phyloP scores from a whole-genome alignment of 1,284 basidiomycete genomes.

The Irpex rosettiformis region DNA sequence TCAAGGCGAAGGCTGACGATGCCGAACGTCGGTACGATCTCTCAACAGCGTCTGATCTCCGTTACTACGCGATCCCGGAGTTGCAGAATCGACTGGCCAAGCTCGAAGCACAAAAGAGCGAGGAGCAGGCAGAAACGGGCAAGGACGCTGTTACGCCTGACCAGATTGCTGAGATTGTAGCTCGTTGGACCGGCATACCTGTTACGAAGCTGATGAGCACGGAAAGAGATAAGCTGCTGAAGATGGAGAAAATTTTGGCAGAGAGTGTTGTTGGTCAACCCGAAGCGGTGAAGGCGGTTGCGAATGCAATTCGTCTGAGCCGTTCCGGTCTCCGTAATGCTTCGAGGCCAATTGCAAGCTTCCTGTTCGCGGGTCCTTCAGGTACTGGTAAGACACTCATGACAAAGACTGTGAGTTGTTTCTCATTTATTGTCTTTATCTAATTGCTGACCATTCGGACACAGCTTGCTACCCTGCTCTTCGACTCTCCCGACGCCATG shows the following conservation, averaged over 20 bases:
- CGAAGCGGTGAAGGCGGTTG: slow-evolving; percentile 85
- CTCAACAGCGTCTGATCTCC: slow-evolving; percentile 84
- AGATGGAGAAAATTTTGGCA: slow-evolving; percentile 67
- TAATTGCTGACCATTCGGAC: slow-evolving; percentile 19
- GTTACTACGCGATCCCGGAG: slow-evolving; percentile 93
- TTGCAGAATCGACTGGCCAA: slow-evolving; percentile 73
- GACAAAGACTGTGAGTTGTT: slow-evolving; percentile 80
- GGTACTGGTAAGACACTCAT: slow-evolving; percentile 89
- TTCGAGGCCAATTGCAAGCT: slow-evolving; percentile 86
- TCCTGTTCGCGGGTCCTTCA: slow-evolving; percentile 91
- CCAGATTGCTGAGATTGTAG: slow-evolving; percentile 90
- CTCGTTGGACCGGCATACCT: slow-evolving; percentile 89
- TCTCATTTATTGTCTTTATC: background rate
- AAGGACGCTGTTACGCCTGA: slow-evolving; percentile 84
- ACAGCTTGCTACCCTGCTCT: slow-evolving; percentile 81
- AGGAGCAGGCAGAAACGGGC: slow-evolving; percentile 59
- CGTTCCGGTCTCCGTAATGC: slow-evolving; percentile 86
- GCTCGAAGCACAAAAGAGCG: slow-evolving; percentile 72
- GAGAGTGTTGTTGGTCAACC: slow-evolving; percentile 84
- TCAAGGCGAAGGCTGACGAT: slow-evolving; percentile 91
- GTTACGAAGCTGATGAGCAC: slow-evolving; percentile 86
- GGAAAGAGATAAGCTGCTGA: slow-evolving; percentile 88
- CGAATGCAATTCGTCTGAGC: slow-evolving; percentile 89
- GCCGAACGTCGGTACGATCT: slow-evolving; percentile 89
- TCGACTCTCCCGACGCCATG: slow-evolving; percentile 89